Evolutionary conservation across 1,139 yeast genomes (phyloP), one percentile per base, ranked within the genome.

Genomic region (Yamadazyma triangularis): DNA sequence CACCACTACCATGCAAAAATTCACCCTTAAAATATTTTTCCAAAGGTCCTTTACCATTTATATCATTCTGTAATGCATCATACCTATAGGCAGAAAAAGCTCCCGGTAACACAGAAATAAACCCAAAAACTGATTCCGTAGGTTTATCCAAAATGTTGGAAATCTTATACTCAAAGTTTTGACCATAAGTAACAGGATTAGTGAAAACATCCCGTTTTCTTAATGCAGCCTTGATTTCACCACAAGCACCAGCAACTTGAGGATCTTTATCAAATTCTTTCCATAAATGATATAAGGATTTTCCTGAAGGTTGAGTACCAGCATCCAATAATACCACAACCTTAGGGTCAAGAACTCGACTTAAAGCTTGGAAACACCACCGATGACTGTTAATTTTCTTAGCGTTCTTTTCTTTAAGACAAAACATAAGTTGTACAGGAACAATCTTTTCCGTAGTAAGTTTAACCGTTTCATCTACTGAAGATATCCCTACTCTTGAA

Each of bases 231-330:
- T 65, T 67, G 40, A 68, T 68, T 41, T 68, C 74, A 15, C 74
- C 74, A 60, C 73, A 68, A 5, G 73, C 71, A 27, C 74, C 74
- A 2, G 74, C 74, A 15, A 68, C 73, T 35, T 56, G 60, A n/a
- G 67, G 62, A 38, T 68, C 73, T 33, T 58, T 52, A 40, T 66
- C 72, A 37, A 68, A 68, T 36, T 67, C 73, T 40, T 67, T 68
- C 74, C 74, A 68, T 38, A 68, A 54, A 40, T 67, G 70, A 41
- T 67, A 68, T 34, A 68, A 53, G 1, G 73, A 57, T 34, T 65
- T 65, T 4, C 72, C 73, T 5, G 60, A 41, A 9, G 74, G 74
- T 40, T 67, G 73, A 20, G 74, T 68, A 37, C 74, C 74, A 24
- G 71, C 70, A 51, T 68, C 74, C 27, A 68, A 53, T 27, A 68